Evolutionary conservation across 371 early-diverging fungal genomes (phyloP), one percentile per base, ranked within the genome.

Genomic region (Zychaea mexicana): DNA sequence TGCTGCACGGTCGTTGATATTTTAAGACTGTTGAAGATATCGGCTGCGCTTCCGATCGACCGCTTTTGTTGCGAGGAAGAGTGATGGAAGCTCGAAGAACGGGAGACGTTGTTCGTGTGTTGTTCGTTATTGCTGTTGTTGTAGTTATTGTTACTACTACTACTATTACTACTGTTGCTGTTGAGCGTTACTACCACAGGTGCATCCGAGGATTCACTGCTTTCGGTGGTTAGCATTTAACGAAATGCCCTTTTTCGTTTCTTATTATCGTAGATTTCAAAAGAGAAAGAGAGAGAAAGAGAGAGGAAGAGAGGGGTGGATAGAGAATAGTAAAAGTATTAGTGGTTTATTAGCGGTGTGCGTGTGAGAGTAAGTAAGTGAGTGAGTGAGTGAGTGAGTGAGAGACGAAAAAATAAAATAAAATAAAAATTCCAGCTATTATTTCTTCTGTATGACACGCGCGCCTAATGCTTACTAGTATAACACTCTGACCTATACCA

Each of bases 1-100:
- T 58, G 59, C 13, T 33, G 22, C 36, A 56, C 56, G 36, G 31
- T 56, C 36, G 56, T 33, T 21, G 32, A 33, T 12, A 56, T 56
- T 36, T 56, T 56, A 10, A 56, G 24, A 22, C 26, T 49, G 24
- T 49, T 10, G 24, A 49, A n/a, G 2, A 36, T 36, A 24, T 56
- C 36, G 9, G 21, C 36, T 33, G 38, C 24, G 33, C 36, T 36
- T 33, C 36, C 56, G 56, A 30, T 31, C 56, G 56, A 33, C 38
- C 22, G 56, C 24, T 56, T 56, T 24, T 30, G 19, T 28, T 27
- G 53, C 27, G 30, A n/a, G 15, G 17, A 24, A 12, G 56, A 12
- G 17, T 15, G 36, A 56, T 56, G 56, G 24, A 31, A 31, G 36
- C 56, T 33, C 9, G 56, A 56, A 36, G 56, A 56, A 42, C 17